Evolutionary conservation across 2,329 filamentous ascomycete genomes (phyloP), one percentile per base, ranked within the genome.

Genomic region (Fusarium verrucosum): DNA sequence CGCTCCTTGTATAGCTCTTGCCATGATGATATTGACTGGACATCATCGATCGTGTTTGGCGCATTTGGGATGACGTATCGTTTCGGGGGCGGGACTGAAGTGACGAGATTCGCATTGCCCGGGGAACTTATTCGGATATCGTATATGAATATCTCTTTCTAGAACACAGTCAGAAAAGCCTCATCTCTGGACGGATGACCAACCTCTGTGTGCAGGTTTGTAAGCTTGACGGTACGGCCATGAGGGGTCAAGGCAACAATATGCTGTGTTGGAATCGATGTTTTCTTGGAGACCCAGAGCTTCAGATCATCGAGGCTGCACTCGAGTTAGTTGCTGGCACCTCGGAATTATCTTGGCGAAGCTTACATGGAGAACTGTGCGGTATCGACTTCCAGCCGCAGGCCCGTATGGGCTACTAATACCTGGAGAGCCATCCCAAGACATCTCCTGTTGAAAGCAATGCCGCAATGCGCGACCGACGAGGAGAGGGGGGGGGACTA

Each of bases 121-220:
- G 83, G 71, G 47, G 84, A 81, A 65, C 90, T 87, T 70, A 90
- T 87, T 68, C 89, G 88, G 62, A 93, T 90, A 77, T 97, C 93
- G 78, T 96, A 99, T 49, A 98, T 87, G 75, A 91, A 98, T 55
- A 99, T 88, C 75, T 98, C 93, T 68, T 87, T 91, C 90, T 96
- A 45, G 5, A 6, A 32, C 11, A 38, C 38, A 19, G 62, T 71
- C 26, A 73, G 61, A 36, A 35, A 57, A n/a, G 46, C 14, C 40
- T 32, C 38, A 35, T 43, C 23, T 37, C 51, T 16, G 51, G 42
- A 25, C 35, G 17, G 28, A 41, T 47, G 26, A 54, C 58, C 43
- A 45, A 92, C 92, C 85, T 97, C 94, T 32, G 87, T 88, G 66
- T 92, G 86, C 43, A 97, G 84, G 32, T 88, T 90, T 73, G 94